Percentiles rank a stretch among this genome's conserved stretches.
Conservation (phyloP, 371 early-diverging fungal genomes). For the Zopfochytrium polystomum region DNA sequence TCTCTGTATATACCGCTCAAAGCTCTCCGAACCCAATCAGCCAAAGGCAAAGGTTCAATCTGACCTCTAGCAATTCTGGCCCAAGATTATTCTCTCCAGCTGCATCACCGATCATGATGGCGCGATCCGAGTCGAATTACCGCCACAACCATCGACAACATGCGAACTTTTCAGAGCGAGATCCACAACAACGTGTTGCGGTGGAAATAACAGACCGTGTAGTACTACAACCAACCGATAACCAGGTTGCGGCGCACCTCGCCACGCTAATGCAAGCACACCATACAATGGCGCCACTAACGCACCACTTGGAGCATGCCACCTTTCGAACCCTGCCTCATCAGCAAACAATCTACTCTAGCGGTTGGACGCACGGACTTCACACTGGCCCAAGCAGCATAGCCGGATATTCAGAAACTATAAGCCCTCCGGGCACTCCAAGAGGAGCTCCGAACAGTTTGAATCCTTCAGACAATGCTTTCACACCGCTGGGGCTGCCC, state of each 20-base stretch:
- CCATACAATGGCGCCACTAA: slow-evolving; percentile 80
- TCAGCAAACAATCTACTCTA: neutral
- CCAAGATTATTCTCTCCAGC: neutral
- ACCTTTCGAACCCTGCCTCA: slow-evolving; percentile 63
- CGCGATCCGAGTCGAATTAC: neutral
- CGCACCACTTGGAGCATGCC: slow-evolving; percentile 70
- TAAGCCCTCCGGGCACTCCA: neutral
- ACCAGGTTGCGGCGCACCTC: slow-evolving; percentile 75
- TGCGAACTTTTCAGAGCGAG: neutral
- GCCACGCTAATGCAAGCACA: slow-evolving; percentile 74
- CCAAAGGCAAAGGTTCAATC: neutral
- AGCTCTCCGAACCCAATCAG: neutral
- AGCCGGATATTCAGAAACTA: neutral
- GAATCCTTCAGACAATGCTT: neutral
- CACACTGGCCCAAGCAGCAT: neutral
- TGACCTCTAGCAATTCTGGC: neutral
- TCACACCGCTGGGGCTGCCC: too few relatives aligned
- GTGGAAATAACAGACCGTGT: slow-evolving; percentile 23
- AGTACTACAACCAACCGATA: slow-evolving; percentile 51
- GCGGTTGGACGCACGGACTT: neutral
- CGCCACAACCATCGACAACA: too few relatives aligned
- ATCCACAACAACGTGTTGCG: neutral
- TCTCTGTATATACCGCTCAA: slow-evolving; percentile 5
- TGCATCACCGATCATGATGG: neutral
- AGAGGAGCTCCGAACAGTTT: neutral